Evolutionary conservation across 345 rosid genomes (phyloP), one percentile per base, ranked within the genome.

Genomic region (Kandelia obovata): DNA sequence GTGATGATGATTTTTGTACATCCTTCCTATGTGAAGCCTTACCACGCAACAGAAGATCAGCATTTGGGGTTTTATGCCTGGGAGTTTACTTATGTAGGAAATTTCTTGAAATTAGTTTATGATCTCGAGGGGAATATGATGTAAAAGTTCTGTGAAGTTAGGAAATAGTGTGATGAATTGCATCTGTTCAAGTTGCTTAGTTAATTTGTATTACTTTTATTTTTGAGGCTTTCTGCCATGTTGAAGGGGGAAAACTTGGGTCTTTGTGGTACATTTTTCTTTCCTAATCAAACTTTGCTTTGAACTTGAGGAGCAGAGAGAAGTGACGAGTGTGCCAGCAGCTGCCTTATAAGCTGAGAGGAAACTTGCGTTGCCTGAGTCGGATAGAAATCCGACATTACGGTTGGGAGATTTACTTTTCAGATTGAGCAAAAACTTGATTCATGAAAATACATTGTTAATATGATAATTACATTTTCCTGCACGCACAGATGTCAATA

Each of bases 161-260:
- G 1, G 46, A 47, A 31, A 65, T 34, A 43, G 60, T 65, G 69
- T 64, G 76, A 56, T 69, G 59, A 73, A 68, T 43, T 75, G 20
- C 37, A 46, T 71, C 58, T 62, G 68, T 74, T 71, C 56, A n/a
- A 56, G 37, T 81, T 68, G 66, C 63, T 31, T 31, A 9, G 60
- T 62, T 61, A 39, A 9, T 53, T 53, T 65, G 59, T 21, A 13
- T 21, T 61, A 67, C 30, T 39, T 63, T 69, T 23, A 21, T 56
- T 68, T 61, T 34, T 43, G 55, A 62, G 52, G 68, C 53, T 55
- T 69, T 68, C 23, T 63, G 27, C 68, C 11, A 51, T 31, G 73
- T 67, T 57, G 52, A 49, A 60, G 58, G 65, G 66, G 19, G 25
- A 39, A 64, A 20, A 53, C 6, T 43, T 43, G 64, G 68, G 66